These are phyloP conservation scores for Gaultheria prostrata DNA, from an alignment of 148 eudicot species.

Conservation along the genomic window DNA sequence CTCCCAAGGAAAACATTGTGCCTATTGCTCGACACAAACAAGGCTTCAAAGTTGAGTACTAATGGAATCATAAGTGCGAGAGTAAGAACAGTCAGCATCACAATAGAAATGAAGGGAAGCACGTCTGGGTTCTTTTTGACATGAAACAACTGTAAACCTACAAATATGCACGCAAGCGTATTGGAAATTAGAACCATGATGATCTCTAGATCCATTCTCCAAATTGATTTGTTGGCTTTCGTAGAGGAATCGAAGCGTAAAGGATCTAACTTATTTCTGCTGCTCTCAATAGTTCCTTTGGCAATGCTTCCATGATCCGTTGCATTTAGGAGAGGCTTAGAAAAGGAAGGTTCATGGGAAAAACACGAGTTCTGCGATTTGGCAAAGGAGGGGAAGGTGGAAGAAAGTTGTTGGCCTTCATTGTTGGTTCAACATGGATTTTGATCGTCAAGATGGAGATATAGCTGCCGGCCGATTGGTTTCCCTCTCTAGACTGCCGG, in stretches of 20 bases:
- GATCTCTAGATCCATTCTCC: conserved; percentile 94
- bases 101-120: conserved; percentile 65
- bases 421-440: too few species aligned
- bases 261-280: conserved; percentile 52
- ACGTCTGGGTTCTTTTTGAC: conserved; percentile 57
- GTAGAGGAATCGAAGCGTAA: conserved; percentile 59
- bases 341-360: too few species aligned
- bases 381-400: too few species aligned
- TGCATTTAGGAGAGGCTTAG: conserved; percentile 36
- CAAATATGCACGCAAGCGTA: conserved; percentile 71
- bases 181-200: conserved; percentile 81
- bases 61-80: conserved; percentile 78
- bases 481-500: neutral
- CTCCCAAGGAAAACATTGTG: conserved; percentile 53
- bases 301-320: conserved; percentile 27
- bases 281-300: conserved; percentile 80
- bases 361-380: conserved; percentile 37
- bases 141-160: conserved; percentile 67
- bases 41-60: conserved; percentile 78
- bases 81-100: conserved; percentile 70
- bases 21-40: conserved; percentile 47
- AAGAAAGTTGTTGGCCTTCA: neutral
- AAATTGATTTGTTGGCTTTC: conserved; percentile 50
- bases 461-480: neutral
- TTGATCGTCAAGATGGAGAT: neutral